Evolutionary conservation across 129 eudicot genomes (phyloP).

Genomic region (Silybum marianum): DNA sequence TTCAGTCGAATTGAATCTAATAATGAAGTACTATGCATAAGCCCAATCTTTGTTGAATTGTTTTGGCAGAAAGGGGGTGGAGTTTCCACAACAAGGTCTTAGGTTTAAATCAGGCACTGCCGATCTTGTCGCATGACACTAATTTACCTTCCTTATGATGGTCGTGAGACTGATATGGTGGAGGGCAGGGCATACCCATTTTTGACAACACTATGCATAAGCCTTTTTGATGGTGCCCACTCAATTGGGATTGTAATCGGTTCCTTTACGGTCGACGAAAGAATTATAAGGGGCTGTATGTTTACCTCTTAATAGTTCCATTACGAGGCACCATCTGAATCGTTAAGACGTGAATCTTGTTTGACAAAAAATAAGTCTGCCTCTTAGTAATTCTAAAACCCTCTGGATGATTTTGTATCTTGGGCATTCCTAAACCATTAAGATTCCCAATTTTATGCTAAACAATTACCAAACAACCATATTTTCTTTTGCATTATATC

Average conservation of each 20-base stretch:
- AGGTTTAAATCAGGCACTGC: background rate
- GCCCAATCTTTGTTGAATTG: background rate
- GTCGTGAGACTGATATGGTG: background rate
- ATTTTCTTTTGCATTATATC: no score
- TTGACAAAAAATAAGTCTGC: no score
- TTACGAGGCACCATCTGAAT: no score
- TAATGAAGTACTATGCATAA: background rate
- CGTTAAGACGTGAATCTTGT: no score
- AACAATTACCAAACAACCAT: no score
- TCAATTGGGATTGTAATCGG: background rate
- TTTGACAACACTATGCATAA: background rate
- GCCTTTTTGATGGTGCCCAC: background rate
- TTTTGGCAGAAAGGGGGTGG: background rate
- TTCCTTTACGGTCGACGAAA: background rate
- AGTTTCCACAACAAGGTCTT: background rate
- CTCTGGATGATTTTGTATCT: no score
- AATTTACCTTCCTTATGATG: background rate
- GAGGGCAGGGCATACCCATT: background rate
- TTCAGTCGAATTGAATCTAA: background rate
- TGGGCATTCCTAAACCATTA: no score
- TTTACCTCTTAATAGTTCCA: no score
- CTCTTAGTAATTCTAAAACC: no score
- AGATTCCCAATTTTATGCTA: no score
- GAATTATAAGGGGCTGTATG: background rate
- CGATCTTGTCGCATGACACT: background rate